phyloP scores from a whole-genome alignment of 306 rosid genomes.

The Ochetophila trinervis region DNA sequence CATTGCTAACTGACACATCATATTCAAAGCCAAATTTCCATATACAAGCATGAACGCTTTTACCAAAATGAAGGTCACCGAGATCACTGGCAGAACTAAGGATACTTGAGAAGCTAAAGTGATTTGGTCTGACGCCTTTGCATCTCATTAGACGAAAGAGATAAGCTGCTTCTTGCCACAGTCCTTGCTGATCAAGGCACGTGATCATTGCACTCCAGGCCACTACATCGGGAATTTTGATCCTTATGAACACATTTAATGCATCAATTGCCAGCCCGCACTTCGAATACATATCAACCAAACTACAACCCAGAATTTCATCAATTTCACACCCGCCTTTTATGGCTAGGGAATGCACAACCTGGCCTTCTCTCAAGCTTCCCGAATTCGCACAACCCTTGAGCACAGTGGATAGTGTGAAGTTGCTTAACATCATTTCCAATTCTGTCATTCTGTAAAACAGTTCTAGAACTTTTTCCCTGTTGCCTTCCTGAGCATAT shows the following conservation, averaged over 20 bases:
- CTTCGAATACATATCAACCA: conserved; percentile 39
- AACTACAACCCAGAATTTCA: conserved; percentile 34
- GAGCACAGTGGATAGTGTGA: conserved; percentile 32
- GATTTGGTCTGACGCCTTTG: conserved; percentile 25
- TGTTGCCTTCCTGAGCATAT: conserved; percentile 34
- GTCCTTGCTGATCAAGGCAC: conserved; percentile 42
- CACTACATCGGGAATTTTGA: conserved; percentile 37
- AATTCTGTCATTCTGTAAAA: conserved; percentile 31
- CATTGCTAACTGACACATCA: conserved; percentile 29
- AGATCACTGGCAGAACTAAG: conserved; percentile 35
- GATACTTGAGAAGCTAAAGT: conserved; percentile 31
- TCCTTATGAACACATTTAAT: conserved; percentile 26
- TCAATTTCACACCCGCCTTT: conserved; percentile 30
- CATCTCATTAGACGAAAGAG: conserved; percentile 29
- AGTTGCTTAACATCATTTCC: conserved; percentile 29
- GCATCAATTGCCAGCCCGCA: conserved; percentile 35
- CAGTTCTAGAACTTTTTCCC: conserved; percentile 21
- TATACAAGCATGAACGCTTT: conserved; percentile 34
- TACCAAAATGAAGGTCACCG: conserved; percentile 27
- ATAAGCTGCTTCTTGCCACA: conserved; percentile 24
- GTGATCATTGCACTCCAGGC: conserved; percentile 40
- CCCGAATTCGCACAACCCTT: conserved; percentile 33
- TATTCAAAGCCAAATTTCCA: conserved; percentile 22
- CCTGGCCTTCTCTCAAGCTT: conserved; percentile 31
- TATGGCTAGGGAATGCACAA: conserved; percentile 28